Percentiles rank a stretch among this genome's conserved stretches.
These are phyloP conservation scores for Atkinsonella texensis DNA, from an alignment of 2,329 filamentous ascomycete species.

Conservation along the genomic window DNA sequence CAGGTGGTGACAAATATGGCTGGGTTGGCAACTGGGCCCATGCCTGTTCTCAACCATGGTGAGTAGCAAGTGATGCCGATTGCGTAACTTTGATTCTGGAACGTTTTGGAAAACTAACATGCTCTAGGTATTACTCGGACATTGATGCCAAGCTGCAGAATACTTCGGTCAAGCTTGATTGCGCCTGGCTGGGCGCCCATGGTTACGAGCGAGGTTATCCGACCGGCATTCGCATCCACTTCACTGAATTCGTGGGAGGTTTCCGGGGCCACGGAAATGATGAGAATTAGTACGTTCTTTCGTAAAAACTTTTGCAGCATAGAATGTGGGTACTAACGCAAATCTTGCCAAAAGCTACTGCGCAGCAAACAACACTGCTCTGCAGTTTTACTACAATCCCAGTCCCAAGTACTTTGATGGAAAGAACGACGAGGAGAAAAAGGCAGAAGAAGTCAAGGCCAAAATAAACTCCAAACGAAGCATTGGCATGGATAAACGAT, in stretches of 20 bases:
- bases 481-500: neutral
- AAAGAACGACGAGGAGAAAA: neutral
- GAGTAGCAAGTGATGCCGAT: neutral
- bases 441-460: neutral
- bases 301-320: neutral
- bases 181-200: constrained; percentile 1
- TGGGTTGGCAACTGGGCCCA: constrained; percentile 5
- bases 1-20: neutral
- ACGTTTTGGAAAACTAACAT: neutral
- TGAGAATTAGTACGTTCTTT: neutral
- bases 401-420: constrained; percentile 2
- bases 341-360: neutral
- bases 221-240: constrained; percentile 4
- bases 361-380: neutral
- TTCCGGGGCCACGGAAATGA: neutral
- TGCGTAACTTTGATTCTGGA: neutral
- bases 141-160: neutral
- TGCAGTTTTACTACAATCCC: neutral
- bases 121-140: constrained; percentile 5
- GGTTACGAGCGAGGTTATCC: neutral
- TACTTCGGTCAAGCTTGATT: neutral
- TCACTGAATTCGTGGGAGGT: neutral
- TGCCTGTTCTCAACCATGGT: constrained; percentile 2
- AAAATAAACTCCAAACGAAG: neutral
- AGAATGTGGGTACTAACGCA: neutral